Conservation (phyloP, 2,329 filamentous ascomycete genomes). For the Diaporthe amygdali region DNA sequence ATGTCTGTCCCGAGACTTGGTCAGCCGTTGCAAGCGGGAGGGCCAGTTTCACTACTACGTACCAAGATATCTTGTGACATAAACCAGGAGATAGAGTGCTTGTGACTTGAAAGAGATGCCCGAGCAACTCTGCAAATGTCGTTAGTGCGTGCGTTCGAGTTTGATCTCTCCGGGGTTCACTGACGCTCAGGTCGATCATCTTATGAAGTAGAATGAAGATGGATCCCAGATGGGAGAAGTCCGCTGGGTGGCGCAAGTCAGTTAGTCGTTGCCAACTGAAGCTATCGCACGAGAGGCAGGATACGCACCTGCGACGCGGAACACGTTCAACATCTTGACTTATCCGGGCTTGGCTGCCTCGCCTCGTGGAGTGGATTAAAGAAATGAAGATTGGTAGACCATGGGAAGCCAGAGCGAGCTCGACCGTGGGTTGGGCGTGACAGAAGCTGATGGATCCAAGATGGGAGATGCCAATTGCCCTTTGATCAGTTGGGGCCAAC, state of each 20-base stretch:
- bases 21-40: slow-evolving; percentile 18
- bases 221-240: slow-evolving; percentile 93
- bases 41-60: slow-evolving; percentile 31
- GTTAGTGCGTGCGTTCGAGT: slow-evolving; percentile 24
- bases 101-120: slow-evolving; percentile 99
- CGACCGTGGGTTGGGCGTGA: not conserved
- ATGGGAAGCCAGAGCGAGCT: slow-evolving; percentile 12
- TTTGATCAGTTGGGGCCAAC: slow-evolving; percentile 8
- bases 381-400: slow-evolving; percentile 2
- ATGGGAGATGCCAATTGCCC: slow-evolving; percentile 6
- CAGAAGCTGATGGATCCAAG: not conserved
- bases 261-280: not conserved
- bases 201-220: slow-evolving; percentile 96
- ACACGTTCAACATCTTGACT: slow-evolving; percentile 59
- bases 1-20: slow-evolving; percentile 63
- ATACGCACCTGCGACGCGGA: slow-evolving; percentile 60
- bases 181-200: slow-evolving; percentile 90
- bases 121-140: slow-evolving; percentile 78
- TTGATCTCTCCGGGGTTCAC: slow-evolving; percentile 35
- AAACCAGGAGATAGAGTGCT: slow-evolving; percentile 91
- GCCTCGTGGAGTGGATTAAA: slow-evolving; percentile 4
- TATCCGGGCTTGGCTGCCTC: slow-evolving; percentile 19
- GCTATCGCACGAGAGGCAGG: slow-evolving; percentile 20
- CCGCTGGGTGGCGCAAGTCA: slow-evolving; percentile 62
- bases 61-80: slow-evolving; percentile 91